A percentile compares a stretch with the other conserved stretches of the same genome.
phyloP scores from a whole-genome alignment of 83 land plant species.

The Picea abies region DNA sequence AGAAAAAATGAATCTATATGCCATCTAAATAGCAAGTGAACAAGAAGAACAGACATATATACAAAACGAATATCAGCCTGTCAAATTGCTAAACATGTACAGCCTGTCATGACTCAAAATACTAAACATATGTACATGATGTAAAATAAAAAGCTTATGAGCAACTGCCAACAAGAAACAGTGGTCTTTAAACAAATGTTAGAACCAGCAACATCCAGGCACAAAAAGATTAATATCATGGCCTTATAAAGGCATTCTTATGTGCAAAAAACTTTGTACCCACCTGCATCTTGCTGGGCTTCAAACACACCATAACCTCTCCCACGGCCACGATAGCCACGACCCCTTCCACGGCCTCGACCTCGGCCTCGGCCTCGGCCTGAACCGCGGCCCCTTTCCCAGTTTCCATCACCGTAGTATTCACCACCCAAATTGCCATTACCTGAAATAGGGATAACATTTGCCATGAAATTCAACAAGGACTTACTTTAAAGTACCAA shows the following conservation, averaged over 20 bases:
- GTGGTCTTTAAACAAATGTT: background rate
- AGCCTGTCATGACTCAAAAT: background rate
- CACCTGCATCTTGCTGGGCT: background rate
- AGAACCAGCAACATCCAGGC: background rate
- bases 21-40: no score
- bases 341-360: constrained; percentile 13
- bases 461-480: background rate
- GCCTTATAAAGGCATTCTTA: constrained; percentile 5
- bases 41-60: no score
- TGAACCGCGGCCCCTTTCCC: constrained; percentile 34
- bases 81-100: no score
- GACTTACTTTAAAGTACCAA: background rate
- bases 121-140: background rate
- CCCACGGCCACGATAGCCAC: constrained; percentile 16
- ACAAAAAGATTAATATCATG: background rate
- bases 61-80: no score
- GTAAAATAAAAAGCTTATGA: background rate
- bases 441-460: background rate
- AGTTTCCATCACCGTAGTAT: constrained; percentile 8
- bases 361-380: constrained; percentile 49
- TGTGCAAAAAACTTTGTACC: constrained; percentile 13
- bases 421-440: constrained; percentile 11
- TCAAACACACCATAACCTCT: constrained; percentile 9
- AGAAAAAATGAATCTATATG: no score
- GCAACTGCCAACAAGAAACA: background rate